Conservation (phyloP, 768 basidiomycete genomes). For the Auriscalpium vulgare region DNA sequence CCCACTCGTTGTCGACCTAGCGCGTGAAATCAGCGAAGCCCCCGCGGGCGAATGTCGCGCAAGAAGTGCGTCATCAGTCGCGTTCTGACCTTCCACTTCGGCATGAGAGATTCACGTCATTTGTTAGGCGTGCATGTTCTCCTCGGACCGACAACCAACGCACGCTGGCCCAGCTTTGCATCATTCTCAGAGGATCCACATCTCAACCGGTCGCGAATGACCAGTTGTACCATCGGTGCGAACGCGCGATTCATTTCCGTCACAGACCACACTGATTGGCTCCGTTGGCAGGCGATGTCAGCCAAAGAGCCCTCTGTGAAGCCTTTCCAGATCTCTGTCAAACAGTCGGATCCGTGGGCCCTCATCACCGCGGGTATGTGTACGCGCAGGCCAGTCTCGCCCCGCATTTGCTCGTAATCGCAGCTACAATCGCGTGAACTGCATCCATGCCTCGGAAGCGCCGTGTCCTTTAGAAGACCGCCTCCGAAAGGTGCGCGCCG, state of each 20-base stretch:
- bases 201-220: slow-evolving; percentile 49
- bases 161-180: slow-evolving; percentile 50
- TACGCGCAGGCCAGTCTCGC: not conserved
- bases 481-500: slow-evolving; percentile 33
- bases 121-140: slow-evolving; percentile 35
- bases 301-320: slow-evolving; percentile 51
- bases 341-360: slow-evolving; percentile 49
- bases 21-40: no score
- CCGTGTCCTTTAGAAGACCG: no score
- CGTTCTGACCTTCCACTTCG: not conserved
- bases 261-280: no score
- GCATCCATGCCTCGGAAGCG: no score
- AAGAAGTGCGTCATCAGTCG: slow-evolving; percentile 27
- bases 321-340: slow-evolving; percentile 54
- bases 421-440: slow-evolving; percentile 57
- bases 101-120: not conserved
- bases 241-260: slow-evolving; percentile 17
- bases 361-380: slow-evolving; percentile 51
- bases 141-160: slow-evolving; percentile 60
- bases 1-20: no score
- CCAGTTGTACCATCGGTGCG: slow-evolving; percentile 45
- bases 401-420: slow-evolving; percentile 20
- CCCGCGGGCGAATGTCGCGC: no score
- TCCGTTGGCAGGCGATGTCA: slow-evolving; percentile 12
- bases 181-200: slow-evolving; percentile 58